A percentile compares a stretch with the other conserved stretches of the same genome.
phyloP scores from a whole-genome alignment of 371 early-diverging fungal species.

The Mucor mucedo region DNA sequence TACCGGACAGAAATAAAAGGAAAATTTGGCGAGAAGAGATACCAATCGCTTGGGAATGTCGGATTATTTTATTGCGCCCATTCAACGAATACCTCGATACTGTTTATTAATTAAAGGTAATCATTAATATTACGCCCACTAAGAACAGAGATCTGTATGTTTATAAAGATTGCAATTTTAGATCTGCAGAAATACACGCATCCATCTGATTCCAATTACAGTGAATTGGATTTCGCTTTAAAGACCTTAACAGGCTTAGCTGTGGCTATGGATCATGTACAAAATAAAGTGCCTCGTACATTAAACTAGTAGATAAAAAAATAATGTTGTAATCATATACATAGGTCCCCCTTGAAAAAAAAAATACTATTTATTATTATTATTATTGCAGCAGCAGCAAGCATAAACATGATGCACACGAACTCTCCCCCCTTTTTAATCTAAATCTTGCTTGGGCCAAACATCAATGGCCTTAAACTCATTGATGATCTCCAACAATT shows the following conservation, averaged over 20 bases:
- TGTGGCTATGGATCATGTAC: constrained; percentile 47
- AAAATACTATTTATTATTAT: neutral
- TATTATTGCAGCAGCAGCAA: neutral
- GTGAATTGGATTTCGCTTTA: constrained; percentile 34
- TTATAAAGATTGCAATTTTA: constrained; percentile 1
- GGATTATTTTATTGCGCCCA: constrained; percentile 54
- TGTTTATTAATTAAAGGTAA: constrained; percentile 53
- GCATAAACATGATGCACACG: neutral
- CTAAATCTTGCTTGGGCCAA: constrained; percentile 62
- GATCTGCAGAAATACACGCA: constrained; percentile 47
- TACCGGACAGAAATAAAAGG: constrained; percentile 21
- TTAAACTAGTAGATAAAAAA: neutral
- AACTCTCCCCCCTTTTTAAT: neutral
- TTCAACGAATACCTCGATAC: constrained; percentile 52
- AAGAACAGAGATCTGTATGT: too few species aligned
- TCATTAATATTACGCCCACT: neutral
- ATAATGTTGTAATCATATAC: too few species aligned
- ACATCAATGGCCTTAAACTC: constrained; percentile 62
- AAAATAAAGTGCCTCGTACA: constrained; percentile 17
- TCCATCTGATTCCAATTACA: constrained; percentile 20
- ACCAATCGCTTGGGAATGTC: constrained; percentile 50
- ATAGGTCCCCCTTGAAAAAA: too few species aligned
- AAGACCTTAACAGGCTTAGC: constrained; percentile 40
- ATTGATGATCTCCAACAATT: constrained; percentile 71
- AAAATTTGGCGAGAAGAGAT: constrained; percentile 42